A percentile compares a stretch with the other conserved stretches of the same genome.
Conservation (phyloP, 2,329 filamentous ascomycete species). For the Apiospora pterosperma region DNA sequence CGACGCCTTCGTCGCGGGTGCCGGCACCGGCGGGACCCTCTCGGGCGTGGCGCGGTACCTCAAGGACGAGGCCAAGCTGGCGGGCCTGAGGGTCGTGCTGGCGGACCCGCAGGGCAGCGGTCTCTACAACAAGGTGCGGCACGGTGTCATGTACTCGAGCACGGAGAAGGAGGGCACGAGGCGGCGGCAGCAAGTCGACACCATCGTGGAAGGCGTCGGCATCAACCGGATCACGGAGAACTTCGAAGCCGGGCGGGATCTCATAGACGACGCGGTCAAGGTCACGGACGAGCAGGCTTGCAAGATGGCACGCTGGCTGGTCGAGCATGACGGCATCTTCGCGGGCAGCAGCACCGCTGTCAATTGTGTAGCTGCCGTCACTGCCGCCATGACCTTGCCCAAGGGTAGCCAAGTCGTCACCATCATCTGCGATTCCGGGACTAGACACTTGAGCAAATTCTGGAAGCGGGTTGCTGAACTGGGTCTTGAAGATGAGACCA, state of each 20-base stretch:
- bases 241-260: constrained; percentile 79
- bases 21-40: constrained; percentile 91
- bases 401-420: constrained; percentile 69
- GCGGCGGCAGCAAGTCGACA: constrained; percentile 87
- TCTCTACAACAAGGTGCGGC: constrained; percentile 84
- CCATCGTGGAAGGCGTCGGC: constrained; percentile 92
- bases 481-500: constrained; percentile 59
- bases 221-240: constrained; percentile 94
- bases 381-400: constrained; percentile 61
- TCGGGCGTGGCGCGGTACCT: constrained; percentile 81
- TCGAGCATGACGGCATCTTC: constrained; percentile 94
- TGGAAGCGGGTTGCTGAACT: constrained; percentile 71
- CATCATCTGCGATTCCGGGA: constrained; percentile 81
- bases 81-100: constrained; percentile 67
- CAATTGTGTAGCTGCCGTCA: constrained; percentile 82
- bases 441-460: constrained; percentile 79
- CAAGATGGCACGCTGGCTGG: constrained; percentile 92
- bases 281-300: constrained; percentile 88
- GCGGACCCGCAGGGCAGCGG: constrained; percentile 95
- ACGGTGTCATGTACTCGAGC: constrained; percentile 91
- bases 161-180: constrained; percentile 91
- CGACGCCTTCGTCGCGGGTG: constrained; percentile 88
- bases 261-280: constrained; percentile 86
- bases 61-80: constrained; percentile 64
- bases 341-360: constrained; percentile 94